phyloP scores from a whole-genome alignment of 495 filamentous ascomycete genomes.

The Copromyces sp. region DNA sequence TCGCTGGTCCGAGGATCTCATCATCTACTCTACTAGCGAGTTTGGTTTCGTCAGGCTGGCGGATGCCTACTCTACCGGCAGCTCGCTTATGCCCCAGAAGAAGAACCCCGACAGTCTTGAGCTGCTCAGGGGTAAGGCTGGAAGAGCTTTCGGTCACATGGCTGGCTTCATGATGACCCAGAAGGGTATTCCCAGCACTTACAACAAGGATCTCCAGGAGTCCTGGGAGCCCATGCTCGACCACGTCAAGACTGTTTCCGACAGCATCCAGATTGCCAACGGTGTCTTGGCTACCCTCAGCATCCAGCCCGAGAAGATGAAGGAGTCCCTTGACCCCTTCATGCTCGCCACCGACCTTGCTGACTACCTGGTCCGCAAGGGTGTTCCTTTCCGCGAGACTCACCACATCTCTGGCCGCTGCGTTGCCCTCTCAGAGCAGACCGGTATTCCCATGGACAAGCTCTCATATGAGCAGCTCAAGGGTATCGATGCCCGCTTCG shows the following conservation, averaged over 20 bases:
- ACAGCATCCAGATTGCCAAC: conserved; percentile 80
- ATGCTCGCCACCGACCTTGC: conserved; percentile 80
- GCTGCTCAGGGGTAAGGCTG: conserved; percentile 78
- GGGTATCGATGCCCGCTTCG: conserved; percentile 65
- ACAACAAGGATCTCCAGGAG: conserved; percentile 95
- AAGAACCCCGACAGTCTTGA: conserved; percentile 72
- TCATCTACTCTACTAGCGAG: conserved; percentile 75
- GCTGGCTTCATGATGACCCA: conserved; percentile 77
- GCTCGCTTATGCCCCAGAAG: conserved; percentile 87
- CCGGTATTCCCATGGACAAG: conserved; percentile 64
- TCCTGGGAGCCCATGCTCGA: conserved; percentile 81
- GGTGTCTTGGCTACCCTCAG: conserved; percentile 68
- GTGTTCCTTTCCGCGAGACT: conserved; percentile 73
- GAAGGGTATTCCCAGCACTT: conserved; percentile 82
- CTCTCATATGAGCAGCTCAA: conserved; percentile 58
- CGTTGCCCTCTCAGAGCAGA: conserved; percentile 58
- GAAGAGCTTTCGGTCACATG: conserved; percentile 80
- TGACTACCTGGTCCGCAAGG: conserved; percentile 86
- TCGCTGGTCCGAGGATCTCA: conserved; percentile 81
- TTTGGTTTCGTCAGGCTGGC: conserved; percentile 76
- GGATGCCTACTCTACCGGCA: conserved; percentile 79
- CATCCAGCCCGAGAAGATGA: conserved; percentile 66
- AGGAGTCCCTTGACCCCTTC: conserved; percentile 52
- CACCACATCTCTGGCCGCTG: conserved; percentile 83
- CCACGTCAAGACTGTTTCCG: conserved; percentile 73